These are phyloP conservation scores for Phytophthora pluvialis DNA, from an alignment of 352 stramenopile genomes.

Conservation along the genomic window DNA sequence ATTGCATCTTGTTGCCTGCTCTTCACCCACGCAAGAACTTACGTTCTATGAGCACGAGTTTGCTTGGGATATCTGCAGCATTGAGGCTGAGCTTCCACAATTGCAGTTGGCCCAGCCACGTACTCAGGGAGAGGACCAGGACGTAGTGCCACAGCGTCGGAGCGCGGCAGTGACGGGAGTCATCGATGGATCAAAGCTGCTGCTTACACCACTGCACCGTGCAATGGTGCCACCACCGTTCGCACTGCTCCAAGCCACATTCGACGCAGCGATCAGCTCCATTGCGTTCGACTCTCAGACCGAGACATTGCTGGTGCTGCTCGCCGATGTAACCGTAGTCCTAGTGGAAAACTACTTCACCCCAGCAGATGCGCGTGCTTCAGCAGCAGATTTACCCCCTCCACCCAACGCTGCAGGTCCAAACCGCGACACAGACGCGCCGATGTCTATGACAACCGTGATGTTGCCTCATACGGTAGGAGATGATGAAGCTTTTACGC, in stretches of 20 bases:
- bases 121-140: neutral
- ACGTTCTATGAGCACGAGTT: constrained; percentile 61
- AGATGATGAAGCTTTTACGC: neutral
- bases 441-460: constrained; percentile 16
- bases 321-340: constrained; percentile 49
- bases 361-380: constrained; percentile 13
- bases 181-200: constrained; percentile 62
- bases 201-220: constrained; percentile 74
- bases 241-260: constrained; percentile 49
- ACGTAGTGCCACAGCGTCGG: constrained; percentile 3
- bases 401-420: constrained; percentile 3
- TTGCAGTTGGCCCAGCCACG: constrained; percentile 1
- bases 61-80: constrained; percentile 47
- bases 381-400: constrained; percentile 30
- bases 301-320: constrained; percentile 45
- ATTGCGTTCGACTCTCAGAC: constrained; percentile 58
- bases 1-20: constrained; percentile 48
- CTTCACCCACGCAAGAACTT: constrained; percentile 7
- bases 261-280: constrained; percentile 53
- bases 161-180: constrained; percentile 57
- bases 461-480: neutral
- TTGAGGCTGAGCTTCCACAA: constrained; percentile 23
- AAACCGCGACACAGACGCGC: neutral
- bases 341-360: constrained; percentile 58
- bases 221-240: constrained; percentile 76